Conservation (phyloP, 768 basidiomycete species). For the Lactarius akahatsu region DNA sequence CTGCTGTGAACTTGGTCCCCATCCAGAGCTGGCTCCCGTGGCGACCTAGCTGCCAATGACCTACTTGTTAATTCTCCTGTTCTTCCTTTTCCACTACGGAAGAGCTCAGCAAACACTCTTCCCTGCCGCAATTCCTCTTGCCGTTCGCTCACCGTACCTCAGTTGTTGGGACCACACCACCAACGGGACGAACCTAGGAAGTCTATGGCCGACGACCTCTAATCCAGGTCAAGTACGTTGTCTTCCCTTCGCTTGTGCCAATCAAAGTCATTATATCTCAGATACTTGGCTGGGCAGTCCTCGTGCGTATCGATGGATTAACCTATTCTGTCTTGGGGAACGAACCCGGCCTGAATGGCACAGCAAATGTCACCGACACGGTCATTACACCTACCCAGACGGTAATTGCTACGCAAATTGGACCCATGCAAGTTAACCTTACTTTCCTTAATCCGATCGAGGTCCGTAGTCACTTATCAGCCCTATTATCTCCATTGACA, state of each 20-base stretch:
- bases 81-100: not conserved
- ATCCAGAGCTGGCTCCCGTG: no score
- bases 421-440: constrained; percentile 39
- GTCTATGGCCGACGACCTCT: constrained; percentile 29
- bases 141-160: constrained; percentile 34
- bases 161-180: constrained; percentile 29
- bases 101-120: constrained; percentile 24
- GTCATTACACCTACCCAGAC: constrained; percentile 41
- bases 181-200: constrained; percentile 7
- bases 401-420: constrained; percentile 37
- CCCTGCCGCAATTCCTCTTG: constrained; percentile 33
- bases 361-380: constrained; percentile 29
- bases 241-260: not conserved
- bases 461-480: constrained; percentile 27
- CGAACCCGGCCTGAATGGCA: constrained; percentile 5
- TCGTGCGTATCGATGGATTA: constrained; percentile 19
- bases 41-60: not conserved
- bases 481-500: not conserved
- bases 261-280: not conserved
- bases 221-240: not conserved
- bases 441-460: constrained; percentile 44
- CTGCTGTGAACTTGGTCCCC: no score
- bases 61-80: constrained; percentile 1
- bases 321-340: constrained; percentile 31
- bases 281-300: constrained; percentile 25